Conservation (phyloP, 345 rosid species). For the Populus euphratica region DNA sequence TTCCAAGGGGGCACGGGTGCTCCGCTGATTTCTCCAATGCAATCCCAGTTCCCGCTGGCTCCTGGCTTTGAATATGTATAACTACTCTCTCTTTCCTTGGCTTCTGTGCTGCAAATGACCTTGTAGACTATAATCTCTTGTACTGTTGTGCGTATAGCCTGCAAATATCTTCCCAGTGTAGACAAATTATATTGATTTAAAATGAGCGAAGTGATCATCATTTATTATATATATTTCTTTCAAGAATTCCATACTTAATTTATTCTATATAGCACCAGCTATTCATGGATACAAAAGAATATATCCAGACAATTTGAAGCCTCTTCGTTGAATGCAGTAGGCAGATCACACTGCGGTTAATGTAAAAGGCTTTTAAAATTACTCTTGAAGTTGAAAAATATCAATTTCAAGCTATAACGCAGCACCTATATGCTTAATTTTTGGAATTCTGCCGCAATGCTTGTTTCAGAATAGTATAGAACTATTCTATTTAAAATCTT, state of each 20-base stretch:
- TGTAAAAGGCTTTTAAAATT: no score
- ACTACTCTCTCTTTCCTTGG: not conserved
- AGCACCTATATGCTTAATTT: not conserved
- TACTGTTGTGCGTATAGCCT: not conserved
- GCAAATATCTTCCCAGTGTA: not conserved
- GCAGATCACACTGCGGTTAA: not conserved
- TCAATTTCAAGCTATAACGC: no score
- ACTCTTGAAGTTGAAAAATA: no score
- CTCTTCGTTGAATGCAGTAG: not conserved
- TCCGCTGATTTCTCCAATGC: slow-evolving; percentile 49
- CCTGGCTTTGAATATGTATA: not conserved
- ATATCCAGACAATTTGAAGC: not conserved
- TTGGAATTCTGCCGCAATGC: not conserved
- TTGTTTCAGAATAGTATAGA: no score
- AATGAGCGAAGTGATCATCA: not conserved
- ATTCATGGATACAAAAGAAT: not conserved
- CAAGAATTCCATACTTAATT: not conserved
- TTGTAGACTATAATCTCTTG: not conserved
- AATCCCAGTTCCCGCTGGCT: slow-evolving; percentile 34
- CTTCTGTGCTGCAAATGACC: slow-evolving; percentile 11
- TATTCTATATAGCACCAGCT: not conserved
- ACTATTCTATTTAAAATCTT: no score
- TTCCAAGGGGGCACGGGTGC: slow-evolving; percentile 43
- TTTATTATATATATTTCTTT: not conserved
- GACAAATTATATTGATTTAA: not conserved